Percentiles rank a stretch among this genome's conserved stretches.
Evolutionary conservation across 163 green algal genomes (phyloP).

Genomic region (Coccomyxa subellipsoidea): DNA sequence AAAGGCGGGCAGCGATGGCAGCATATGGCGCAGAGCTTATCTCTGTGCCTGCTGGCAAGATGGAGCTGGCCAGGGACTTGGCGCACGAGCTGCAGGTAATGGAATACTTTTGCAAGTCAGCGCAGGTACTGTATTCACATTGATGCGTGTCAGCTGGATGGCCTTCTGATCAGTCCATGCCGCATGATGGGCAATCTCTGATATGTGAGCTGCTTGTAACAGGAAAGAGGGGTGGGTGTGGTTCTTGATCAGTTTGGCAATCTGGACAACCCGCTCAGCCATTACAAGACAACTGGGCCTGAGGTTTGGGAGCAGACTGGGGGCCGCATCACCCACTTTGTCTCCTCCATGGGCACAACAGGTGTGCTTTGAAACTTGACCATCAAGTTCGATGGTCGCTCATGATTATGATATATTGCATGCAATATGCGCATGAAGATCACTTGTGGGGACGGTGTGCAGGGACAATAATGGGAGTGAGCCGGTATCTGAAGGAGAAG

Average conservation of each 20-base stretch:
- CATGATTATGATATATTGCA: no score
- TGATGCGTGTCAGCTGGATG: no score
- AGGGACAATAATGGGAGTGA: conserved; percentile 41
- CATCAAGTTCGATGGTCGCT: background rate
- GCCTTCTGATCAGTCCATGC: no score
- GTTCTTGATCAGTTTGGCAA: conserved; percentile 53
- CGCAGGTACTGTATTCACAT: no score
- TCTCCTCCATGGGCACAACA: conserved; percentile 42
- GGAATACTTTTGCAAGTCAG: no score
- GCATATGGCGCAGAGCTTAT: conserved; percentile 44
- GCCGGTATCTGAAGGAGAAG: conserved; percentile 35
- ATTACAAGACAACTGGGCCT: conserved; percentile 30
- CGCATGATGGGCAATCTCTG: no score
- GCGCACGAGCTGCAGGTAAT: conserved; percentile 29
- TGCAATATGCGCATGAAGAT: no score
- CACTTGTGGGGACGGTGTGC: no score
- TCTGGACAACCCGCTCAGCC: conserved; percentile 33
- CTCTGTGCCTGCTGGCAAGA: conserved; percentile 25
- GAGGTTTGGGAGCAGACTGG: conserved; percentile 35
- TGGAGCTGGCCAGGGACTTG: conserved; percentile 39
- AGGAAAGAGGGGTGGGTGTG: conserved; percentile 25
- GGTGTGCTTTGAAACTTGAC: background rate
- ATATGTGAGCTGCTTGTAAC: background rate
- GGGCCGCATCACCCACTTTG: conserved; percentile 37
- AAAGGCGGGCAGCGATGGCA: conserved; percentile 36